These are phyloP conservation scores for Lolium rigidum DNA, from an alignment of 176 grass and related monocot species.

Conservation along the genomic window DNA sequence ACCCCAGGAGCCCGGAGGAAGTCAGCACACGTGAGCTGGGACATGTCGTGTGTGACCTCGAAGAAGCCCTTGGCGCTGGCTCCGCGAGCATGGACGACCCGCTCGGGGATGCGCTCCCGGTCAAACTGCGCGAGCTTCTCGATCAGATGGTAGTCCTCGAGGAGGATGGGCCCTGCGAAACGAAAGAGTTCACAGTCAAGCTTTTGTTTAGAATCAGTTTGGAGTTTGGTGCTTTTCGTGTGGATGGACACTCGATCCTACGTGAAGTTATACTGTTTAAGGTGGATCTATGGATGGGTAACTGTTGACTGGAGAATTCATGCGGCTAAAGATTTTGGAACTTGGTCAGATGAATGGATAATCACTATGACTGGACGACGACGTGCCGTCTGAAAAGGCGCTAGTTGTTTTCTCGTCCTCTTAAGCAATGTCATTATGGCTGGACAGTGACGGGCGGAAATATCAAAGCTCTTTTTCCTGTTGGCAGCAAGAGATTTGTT, in stretches of 20 bases:
- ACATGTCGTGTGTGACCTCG: slow-evolving; percentile 87
- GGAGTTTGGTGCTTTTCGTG: background rate
- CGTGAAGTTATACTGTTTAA: background rate
- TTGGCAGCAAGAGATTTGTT: too few relatives aligned
- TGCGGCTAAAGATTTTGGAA: background rate
- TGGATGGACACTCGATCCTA: too few relatives aligned
- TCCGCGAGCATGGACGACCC: slow-evolving; percentile 84
- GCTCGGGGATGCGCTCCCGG: slow-evolving; percentile 85
- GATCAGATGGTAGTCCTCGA: slow-evolving; percentile 90
- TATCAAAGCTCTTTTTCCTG: background rate
- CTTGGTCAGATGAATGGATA: background rate
- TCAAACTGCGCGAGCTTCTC: slow-evolving; percentile 95
- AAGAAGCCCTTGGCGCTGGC: slow-evolving; percentile 92
- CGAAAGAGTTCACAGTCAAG: too few relatives aligned
- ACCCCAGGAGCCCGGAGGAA: slow-evolving; percentile 85
- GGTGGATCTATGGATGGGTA: background rate
- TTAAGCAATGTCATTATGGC: background rate
- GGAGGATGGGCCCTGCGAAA: slow-evolving; percentile 68
- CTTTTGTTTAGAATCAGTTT: too few relatives aligned
- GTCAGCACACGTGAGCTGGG: slow-evolving; percentile 81
- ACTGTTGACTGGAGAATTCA: background rate
- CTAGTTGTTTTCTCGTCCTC: background rate
- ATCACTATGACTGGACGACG: background rate
- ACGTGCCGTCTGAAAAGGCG: background rate
- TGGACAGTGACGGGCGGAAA: slow-evolving; percentile 28